Conservation (phyloP, 768 basidiomycete species). For the Suillus variegatus region DNA sequence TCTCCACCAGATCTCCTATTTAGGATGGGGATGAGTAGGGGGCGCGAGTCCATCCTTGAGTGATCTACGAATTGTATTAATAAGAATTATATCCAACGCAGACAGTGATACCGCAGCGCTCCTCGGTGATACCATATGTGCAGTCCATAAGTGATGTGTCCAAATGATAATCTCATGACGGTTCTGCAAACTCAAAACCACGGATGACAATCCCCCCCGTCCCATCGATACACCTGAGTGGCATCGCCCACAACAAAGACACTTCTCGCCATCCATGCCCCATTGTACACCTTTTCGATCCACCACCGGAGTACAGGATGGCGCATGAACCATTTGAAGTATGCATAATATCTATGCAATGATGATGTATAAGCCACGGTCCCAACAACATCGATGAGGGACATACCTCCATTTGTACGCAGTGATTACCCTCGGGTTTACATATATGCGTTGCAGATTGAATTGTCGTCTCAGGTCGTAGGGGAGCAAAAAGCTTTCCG, state of each 20-base stretch:
- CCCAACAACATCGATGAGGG: neutral
- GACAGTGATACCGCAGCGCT: neutral
- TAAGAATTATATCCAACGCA: neutral
- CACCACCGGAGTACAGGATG: conserved; percentile 43
- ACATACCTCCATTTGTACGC: conserved; percentile 38
- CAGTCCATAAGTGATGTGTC: neutral
- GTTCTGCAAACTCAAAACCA: neutral
- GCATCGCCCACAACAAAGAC: conserved; percentile 39
- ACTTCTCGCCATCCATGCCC: conserved; percentile 38
- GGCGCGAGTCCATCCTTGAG: too few relatives aligned
- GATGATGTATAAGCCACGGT: neutral
- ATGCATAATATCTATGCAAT: conserved; percentile 26
- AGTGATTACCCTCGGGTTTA: conserved; percentile 41
- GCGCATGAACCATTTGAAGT: conserved; percentile 39
- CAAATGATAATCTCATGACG: neutral
- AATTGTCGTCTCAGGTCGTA: conserved; percentile 44
- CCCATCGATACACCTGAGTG: conserved; percentile 12
- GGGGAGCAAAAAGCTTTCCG: conserved; percentile 43
- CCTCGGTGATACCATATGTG: neutral
- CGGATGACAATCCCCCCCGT: conserved; percentile 3
- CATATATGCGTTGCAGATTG: conserved; percentile 36
- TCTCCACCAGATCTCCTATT: too few relatives aligned
- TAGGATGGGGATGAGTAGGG: too few relatives aligned
- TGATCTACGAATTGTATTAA: neutral
- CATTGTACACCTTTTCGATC: conserved; percentile 38